Percentiles rank a stretch among this genome's conserved stretches.
These are phyloP conservation scores for Aspergillus ibericus DNA, from an alignment of 2,329 filamentous ascomycete species.

Conservation along the genomic window DNA sequence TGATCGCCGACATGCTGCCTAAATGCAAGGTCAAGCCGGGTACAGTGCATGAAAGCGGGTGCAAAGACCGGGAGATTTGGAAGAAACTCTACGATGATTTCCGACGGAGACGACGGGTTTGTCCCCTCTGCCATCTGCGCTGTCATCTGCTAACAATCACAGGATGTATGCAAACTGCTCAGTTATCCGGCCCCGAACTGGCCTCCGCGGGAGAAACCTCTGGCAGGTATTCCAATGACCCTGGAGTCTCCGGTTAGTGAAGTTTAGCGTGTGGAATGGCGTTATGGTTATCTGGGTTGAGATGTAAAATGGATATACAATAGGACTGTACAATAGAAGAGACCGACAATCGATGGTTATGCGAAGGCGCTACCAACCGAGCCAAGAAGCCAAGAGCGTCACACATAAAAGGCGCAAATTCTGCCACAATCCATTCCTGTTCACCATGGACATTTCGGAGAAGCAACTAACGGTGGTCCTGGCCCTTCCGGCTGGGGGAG, in stretches of 20 bases:
- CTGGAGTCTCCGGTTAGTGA: neutral
- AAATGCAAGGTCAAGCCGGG: constrained; percentile 37
- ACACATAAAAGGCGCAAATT: neutral
- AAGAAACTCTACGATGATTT: constrained; percentile 40
- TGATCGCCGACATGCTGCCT: constrained; percentile 34
- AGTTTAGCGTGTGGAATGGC: neutral
- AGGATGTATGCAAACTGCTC: neutral
- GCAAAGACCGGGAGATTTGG: constrained; percentile 40
- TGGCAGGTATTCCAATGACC: neutral
- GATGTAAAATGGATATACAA: neutral
- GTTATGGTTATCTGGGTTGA: neutral
- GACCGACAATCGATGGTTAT: neutral
- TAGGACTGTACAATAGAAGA: neutral
- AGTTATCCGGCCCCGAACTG: neutral
- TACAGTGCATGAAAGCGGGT: constrained; percentile 37
- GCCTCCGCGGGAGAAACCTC: neutral
- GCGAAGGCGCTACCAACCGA: neutral
- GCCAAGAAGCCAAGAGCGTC: constrained; percentile 3
- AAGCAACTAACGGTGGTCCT: constrained; percentile 19
- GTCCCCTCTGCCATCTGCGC: neutral
- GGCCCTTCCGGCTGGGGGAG: constrained; percentile 16
- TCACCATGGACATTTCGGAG: neutral
- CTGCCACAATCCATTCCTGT: too few species aligned
- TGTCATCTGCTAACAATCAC: neutral
- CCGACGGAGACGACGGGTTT: constrained; percentile 33